These are phyloP conservation scores for Astragalus glycyphyllos DNA, from an alignment of 306 rosid species.

Conservation along the genomic window DNA sequence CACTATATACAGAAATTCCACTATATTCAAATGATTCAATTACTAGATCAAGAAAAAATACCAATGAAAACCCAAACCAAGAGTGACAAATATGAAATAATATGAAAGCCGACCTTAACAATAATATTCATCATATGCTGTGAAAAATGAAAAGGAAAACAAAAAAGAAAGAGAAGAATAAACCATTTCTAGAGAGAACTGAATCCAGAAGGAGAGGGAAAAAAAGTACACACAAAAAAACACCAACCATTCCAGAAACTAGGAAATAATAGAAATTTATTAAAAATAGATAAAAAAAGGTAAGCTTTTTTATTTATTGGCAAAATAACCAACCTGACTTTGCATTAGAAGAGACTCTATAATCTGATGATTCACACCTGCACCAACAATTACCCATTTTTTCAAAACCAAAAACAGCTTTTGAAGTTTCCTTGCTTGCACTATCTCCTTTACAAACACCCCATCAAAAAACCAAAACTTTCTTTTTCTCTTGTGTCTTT, in stretches of 20 bases:
- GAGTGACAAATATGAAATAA: background rate
- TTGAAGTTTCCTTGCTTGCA: constrained; percentile 22
- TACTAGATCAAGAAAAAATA: background rate
- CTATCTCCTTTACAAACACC: constrained; percentile 47
- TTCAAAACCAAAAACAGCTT: constrained; percentile 43
- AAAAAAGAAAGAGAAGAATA: background rate
- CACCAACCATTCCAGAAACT: background rate
- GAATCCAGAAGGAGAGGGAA: constrained; percentile 35
- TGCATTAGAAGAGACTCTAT: constrained; percentile 87
- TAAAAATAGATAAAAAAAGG: constrained; percentile 31
- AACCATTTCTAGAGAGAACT: constrained; percentile 13
- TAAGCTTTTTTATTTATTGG: background rate
- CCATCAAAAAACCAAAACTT: constrained; percentile 53
- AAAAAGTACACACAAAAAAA: constrained; percentile 13
- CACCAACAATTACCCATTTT: constrained; percentile 92
- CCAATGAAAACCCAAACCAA: constrained; percentile 10
- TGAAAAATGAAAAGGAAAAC: background rate
- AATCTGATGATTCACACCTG: constrained; percentile 65
- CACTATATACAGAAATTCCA: background rate
- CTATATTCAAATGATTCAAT: constrained; percentile 15
- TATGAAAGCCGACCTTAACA: background rate
- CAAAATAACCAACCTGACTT: constrained; percentile 72
- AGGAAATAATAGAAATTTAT: constrained; percentile 5
- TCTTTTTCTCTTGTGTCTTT: background rate
- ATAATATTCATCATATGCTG: background rate